Conservation (phyloP, 106 monocot species). For the Gastrodia elata region DNA sequence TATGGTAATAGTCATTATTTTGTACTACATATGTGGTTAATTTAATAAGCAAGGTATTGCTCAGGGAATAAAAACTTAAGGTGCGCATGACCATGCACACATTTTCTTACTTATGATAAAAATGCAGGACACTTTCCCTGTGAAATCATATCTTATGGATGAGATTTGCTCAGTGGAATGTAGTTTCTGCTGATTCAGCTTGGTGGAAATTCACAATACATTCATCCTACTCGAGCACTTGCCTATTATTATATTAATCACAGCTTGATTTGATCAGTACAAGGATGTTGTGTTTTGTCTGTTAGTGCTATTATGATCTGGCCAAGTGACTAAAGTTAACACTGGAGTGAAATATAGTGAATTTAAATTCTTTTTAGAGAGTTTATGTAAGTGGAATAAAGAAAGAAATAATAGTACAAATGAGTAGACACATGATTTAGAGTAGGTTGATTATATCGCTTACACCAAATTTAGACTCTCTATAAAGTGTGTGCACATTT, state of each 20-base stretch:
- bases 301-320: no score
- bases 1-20: neutral
- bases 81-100: no score
- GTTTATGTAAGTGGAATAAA: no score
- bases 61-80: neutral
- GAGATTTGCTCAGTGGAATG: neutral
- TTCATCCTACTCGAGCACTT: neutral
- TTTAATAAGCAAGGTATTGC: neutral
- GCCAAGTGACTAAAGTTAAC: no score
- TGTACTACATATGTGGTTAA: neutral
- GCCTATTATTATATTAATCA: neutral
- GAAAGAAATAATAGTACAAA: no score
- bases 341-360: no score
- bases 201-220: neutral
- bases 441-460: no score
- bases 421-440: no score
- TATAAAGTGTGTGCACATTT: no score
- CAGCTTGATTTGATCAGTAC: neutral
- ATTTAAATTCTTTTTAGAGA: no score
- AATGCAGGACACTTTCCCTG: neutral
- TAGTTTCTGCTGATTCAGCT: neutral
- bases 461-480: no score
- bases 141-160: neutral
- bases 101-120: no score
- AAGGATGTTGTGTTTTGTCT: neutral